Evolutionary conservation across 2,329 filamentous ascomycete species (phyloP).

Genomic region (Botrytis hyacinthi): DNA sequence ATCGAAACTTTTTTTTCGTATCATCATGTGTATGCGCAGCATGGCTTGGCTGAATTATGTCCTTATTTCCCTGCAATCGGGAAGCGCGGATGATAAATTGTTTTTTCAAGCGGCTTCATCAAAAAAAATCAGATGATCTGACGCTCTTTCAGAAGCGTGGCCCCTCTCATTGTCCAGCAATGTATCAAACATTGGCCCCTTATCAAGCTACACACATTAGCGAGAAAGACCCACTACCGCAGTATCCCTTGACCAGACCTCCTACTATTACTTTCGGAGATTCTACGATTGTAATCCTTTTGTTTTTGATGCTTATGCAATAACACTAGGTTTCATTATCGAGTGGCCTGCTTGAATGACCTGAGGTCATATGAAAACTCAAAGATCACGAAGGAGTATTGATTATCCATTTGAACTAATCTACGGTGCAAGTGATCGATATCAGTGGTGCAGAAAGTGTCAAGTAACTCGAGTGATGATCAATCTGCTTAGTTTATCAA

Average conservation of each 20-base stretch:
- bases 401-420: too few species aligned
- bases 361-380: too few species aligned
- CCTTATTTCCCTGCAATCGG: neutral
- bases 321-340: too few species aligned
- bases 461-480: too few species aligned
- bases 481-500: too few species aligned
- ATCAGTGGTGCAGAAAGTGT: too few species aligned
- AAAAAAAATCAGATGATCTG: accelerated
- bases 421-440: too few species aligned
- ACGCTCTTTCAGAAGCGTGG: accelerated
- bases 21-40: neutral
- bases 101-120: neutral
- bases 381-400: too few species aligned
- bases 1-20: neutral
- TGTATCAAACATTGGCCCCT: neutral
- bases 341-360: too few species aligned
- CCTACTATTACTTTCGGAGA: too few species aligned
- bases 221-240: neutral
- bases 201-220: neutral
- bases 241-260: neutral
- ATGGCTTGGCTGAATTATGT: neutral
- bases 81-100: neutral
- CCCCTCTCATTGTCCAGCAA: neutral
- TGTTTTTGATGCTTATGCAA: too few species aligned
- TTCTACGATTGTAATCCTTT: too few species aligned